A percentile compares a stretch with the other conserved stretches of the same genome.
Conservation (phyloP, 345 rosid genomes). For the Bruguiera parviflora region DNA sequence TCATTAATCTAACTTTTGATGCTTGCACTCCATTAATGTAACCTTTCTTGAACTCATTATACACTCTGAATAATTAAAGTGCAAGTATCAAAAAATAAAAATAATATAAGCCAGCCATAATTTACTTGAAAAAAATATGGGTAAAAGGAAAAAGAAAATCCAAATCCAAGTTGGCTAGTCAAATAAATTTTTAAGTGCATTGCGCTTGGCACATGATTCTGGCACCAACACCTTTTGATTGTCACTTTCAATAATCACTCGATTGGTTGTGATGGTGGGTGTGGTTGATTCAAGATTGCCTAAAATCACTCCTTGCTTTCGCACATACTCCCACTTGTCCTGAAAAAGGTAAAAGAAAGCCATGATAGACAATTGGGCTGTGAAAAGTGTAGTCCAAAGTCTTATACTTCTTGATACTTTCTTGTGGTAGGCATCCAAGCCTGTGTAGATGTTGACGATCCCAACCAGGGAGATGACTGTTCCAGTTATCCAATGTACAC, state of each 20-base stretch:
- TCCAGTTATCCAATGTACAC: slow-evolving; percentile 78
- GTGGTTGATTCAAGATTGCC: slow-evolving; percentile 24
- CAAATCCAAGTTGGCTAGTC: slow-evolving; percentile 23
- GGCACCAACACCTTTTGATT: slow-evolving; percentile 46
- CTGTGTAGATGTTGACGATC: slow-evolving; percentile 75
- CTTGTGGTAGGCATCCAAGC: slow-evolving; percentile 58
- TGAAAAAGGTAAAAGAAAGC: slow-evolving; percentile 69
- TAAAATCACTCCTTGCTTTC: slow-evolving; percentile 45
- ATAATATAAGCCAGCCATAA: not conserved
- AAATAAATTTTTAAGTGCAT: slow-evolving; percentile 73
- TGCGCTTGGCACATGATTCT: slow-evolving; percentile 52
- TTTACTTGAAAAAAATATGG: not conserved
- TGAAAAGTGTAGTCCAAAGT: slow-evolving; percentile 72
- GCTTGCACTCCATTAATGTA: slow-evolving; percentile 14
- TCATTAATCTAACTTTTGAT: slow-evolving; percentile 20
- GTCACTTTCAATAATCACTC: slow-evolving; percentile 22
- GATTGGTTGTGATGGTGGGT: slow-evolving; percentile 11
- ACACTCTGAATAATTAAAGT: slow-evolving; percentile 5
- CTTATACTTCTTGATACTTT: slow-evolving; percentile 48
- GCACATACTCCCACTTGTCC: slow-evolving; percentile 79
- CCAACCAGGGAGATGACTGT: slow-evolving; percentile 56
- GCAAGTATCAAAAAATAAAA: slow-evolving; percentile 19
- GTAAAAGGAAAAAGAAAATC: not conserved
- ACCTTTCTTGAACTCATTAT: not conserved
- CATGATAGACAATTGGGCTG: slow-evolving; percentile 56